A percentile compares a stretch with the other conserved stretches of the same genome.
Evolutionary conservation across 129 eudicot species (phyloP).

Genomic region (Saussurea involucrata): DNA sequence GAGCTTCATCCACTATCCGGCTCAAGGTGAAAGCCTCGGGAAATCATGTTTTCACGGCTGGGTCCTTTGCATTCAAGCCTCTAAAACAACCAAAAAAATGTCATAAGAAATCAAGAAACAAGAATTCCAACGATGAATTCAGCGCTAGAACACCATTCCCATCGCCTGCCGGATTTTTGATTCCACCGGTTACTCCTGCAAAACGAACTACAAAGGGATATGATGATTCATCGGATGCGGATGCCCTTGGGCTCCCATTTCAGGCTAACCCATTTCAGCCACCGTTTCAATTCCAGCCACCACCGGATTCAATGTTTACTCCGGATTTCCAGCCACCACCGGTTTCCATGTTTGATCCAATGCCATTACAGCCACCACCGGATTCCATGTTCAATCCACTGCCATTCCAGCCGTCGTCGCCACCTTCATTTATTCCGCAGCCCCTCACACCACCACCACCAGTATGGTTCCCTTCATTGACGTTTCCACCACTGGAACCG

Average conservation of each 20-base stretch:
- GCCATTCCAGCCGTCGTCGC: slow-evolving; percentile 50
- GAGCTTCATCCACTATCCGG: slow-evolving; percentile 41
- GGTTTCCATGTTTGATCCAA: slow-evolving; percentile 13
- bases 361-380: slow-evolving; percentile 45
- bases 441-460: slow-evolving; percentile 36
- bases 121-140: slow-evolving; percentile 20
- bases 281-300: slow-evolving; percentile 36
- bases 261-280: slow-evolving; percentile 32
- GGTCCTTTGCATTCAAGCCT: slow-evolving; percentile 64
- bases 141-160: slow-evolving; percentile 10
- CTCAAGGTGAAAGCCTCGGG: slow-evolving; percentile 50
- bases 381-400: slow-evolving; percentile 27
- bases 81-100: slow-evolving; percentile 41
- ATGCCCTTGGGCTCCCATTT: slow-evolving; percentile 14
- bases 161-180: slow-evolving; percentile 30
- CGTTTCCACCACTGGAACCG: slow-evolving; percentile 33
- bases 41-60: slow-evolving; percentile 70
- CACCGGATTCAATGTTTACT: slow-evolving; percentile 36
- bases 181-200: slow-evolving; percentile 31
- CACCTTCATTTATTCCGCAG: slow-evolving; percentile 51
- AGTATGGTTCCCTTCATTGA: slow-evolving; percentile 34
- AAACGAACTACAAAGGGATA: neutral
- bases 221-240: neutral
- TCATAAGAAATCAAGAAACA: slow-evolving; percentile 37
- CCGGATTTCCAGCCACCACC: slow-evolving; percentile 39